A percentile compares a stretch with the other conserved stretches of the same genome.
Conservation (phyloP, 805 yeast species). For the Zygoascus biomembranicola region DNA sequence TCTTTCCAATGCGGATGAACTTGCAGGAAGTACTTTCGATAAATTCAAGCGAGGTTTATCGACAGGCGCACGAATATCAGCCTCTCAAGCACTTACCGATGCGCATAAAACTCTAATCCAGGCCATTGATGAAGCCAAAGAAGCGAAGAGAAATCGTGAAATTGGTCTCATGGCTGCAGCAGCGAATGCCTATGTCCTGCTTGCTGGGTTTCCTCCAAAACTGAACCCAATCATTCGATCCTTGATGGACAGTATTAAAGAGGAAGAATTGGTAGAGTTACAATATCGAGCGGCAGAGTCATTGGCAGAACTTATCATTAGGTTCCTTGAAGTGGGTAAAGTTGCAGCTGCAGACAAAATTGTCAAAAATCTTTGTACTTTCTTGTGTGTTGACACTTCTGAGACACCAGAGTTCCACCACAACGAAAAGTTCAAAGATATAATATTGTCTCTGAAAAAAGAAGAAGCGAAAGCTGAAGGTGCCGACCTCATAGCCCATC, state of each 20-base stretch:
- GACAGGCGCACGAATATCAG: constrained; percentile 61
- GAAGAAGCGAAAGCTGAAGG: constrained; percentile 65
- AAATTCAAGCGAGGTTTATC: constrained; percentile 54
- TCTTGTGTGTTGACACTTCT: constrained; percentile 88
- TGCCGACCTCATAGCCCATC: constrained; percentile 51
- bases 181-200: constrained; percentile 63
- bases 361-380: constrained; percentile 82
- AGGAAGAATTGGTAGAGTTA: constrained; percentile 55
- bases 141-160: constrained; percentile 35
- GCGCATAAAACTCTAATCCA: constrained; percentile 58
- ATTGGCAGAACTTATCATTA: constrained; percentile 53
- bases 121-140: constrained; percentile 62
- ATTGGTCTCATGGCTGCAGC: constrained; percentile 61
- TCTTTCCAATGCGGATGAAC: constrained; percentile 63
- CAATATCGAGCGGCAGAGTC: constrained; percentile 68
- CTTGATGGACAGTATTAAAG: constrained; percentile 85
- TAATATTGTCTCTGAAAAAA: constrained; percentile 65
- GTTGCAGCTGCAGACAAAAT: constrained; percentile 79
- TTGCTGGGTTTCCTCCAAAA: constrained; percentile 63
- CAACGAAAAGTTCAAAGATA: constrained; percentile 44
- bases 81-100: constrained; percentile 66
- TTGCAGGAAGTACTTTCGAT: constrained; percentile 56
- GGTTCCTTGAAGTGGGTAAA: constrained; percentile 50
- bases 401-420: constrained; percentile 89
- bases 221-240: constrained; percentile 83